Evolutionary conservation across 371 early-diverging fungal genomes (phyloP).

Genomic region (Blakeslea trispora): DNA sequence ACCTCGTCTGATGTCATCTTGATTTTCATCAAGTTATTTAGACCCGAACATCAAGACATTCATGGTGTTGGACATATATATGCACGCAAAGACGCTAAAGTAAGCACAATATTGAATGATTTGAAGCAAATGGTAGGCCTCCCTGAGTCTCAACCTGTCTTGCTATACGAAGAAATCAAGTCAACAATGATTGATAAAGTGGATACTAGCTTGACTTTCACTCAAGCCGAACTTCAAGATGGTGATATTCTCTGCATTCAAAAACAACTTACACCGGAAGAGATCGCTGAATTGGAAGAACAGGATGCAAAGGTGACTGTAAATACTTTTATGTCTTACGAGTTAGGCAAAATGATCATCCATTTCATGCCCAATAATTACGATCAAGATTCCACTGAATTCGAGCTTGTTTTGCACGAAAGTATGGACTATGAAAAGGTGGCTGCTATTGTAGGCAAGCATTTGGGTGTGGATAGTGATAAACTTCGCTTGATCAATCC

Average conservation of each 20-base stretch:
- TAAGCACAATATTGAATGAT: constrained; percentile 59
- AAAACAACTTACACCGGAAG: constrained; percentile 50
- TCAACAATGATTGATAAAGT: constrained; percentile 84
- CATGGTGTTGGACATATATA: constrained; percentile 60
- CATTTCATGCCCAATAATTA: constrained; percentile 59
- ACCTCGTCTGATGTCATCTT: constrained; percentile 8
- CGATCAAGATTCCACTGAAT: constrained; percentile 15
- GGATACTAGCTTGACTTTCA: constrained; percentile 65
- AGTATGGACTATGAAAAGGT: constrained; percentile 29
- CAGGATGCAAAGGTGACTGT: constrained; percentile 50
- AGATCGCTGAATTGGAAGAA: constrained; percentile 42
- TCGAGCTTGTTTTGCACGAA: constrained; percentile 29
- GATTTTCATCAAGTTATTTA: constrained; percentile 31
- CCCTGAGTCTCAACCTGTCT: constrained; percentile 55
- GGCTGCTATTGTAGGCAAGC: constrained; percentile 16
- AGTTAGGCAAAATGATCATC: constrained; percentile 68
- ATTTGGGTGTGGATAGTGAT: constrained; percentile 31
- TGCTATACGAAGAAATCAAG: constrained; percentile 90
- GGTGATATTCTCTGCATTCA: constrained; percentile 94
- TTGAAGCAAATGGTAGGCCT: constrained; percentile 59
- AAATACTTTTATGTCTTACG: constrained; percentile 72
- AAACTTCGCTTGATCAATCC: constrained; percentile 39
- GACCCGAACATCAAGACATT: constrained; percentile 24
- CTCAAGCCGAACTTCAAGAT: constrained; percentile 77
- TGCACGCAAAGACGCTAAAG: constrained; percentile 51